phyloP scores from a whole-genome alignment of 2,329 filamentous ascomycete species.

The Fusarium mangiferae region DNA sequence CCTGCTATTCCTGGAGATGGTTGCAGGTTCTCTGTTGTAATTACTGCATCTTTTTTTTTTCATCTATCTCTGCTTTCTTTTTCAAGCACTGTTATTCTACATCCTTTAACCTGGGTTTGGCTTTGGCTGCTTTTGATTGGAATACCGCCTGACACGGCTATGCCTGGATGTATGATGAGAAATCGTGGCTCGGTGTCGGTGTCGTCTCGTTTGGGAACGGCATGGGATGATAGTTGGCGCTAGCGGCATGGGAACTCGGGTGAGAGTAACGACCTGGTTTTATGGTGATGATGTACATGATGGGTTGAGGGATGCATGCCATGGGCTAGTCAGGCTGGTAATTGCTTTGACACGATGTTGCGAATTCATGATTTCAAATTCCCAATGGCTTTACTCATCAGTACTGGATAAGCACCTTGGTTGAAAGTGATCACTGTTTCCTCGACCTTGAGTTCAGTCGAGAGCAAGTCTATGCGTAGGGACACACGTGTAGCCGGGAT shows the following conservation, averaged over 20 bases:
- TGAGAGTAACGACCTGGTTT: constrained; percentile 13
- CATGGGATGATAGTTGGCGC: constrained; percentile 9
- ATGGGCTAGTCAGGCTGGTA: constrained; percentile 26
- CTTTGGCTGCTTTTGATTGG: constrained; percentile 12
- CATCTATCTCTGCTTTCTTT: background rate
- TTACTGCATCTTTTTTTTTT: background rate
- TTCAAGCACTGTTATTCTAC: constrained; percentile 16
- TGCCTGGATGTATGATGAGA: constrained; percentile 20
- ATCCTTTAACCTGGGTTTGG: constrained; percentile 1
- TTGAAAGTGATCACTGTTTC: background rate
- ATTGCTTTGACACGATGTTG: constrained; percentile 34
- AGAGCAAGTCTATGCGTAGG: background rate
- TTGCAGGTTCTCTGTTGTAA: constrained; percentile 12
- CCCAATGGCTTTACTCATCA: background rate
- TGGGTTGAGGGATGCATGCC: background rate
- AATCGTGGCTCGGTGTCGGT: background rate
- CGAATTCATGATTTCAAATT: constrained; percentile 34
- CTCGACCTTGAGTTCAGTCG: background rate
- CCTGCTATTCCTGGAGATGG: constrained; percentile 15
- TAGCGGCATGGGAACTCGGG: constrained; percentile 6
- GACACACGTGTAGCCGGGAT: background rate
- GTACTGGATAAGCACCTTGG: background rate
- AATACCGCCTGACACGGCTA: constrained; percentile 17
- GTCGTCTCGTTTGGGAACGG: constrained; percentile 8
- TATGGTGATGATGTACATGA: constrained; percentile 29